Evolutionary conservation across 1,284 basidiomycete genomes (phyloP).

Genomic region (Cryptococcus maquisensis): DNA sequence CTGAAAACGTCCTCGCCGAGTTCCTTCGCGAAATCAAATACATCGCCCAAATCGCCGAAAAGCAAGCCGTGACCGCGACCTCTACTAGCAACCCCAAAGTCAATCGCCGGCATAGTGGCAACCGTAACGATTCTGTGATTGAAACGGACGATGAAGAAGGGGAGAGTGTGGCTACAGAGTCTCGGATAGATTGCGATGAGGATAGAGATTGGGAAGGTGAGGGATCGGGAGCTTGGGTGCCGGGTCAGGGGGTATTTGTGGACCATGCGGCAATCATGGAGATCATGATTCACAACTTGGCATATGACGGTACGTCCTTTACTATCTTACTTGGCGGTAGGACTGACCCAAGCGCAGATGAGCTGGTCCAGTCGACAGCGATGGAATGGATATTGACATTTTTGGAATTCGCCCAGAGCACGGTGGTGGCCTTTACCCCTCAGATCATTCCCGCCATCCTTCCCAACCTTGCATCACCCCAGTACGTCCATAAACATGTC

Average conservation of each 20-base stretch:
- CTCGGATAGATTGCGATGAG: slow-evolving; percentile 28
- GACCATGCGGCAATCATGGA: slow-evolving; percentile 90
- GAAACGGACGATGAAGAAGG: slow-evolving; percentile 35
- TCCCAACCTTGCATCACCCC: slow-evolving; percentile 74
- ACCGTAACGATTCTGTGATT: slow-evolving; percentile 51
- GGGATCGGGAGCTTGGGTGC: slow-evolving; percentile 66
- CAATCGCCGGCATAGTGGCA: slow-evolving; percentile 21
- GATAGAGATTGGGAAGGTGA: slow-evolving; percentile 44
- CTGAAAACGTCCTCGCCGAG: slow-evolving; percentile 85
- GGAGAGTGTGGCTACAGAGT: slow-evolving; percentile 5
- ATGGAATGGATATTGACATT: slow-evolving; percentile 92
- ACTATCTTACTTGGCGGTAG: background rate
- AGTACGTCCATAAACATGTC: slow-evolving; percentile 20
- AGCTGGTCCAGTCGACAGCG: slow-evolving; percentile 82
- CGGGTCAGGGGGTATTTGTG: slow-evolving; percentile 87
- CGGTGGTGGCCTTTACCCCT: slow-evolving; percentile 92
- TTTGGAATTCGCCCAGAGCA: slow-evolving; percentile 78
- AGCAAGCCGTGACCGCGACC: slow-evolving; percentile 29
- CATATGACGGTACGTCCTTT: slow-evolving; percentile 67
- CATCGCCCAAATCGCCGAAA: slow-evolving; percentile 66
- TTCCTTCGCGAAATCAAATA: slow-evolving; percentile 90
- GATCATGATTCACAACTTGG: slow-evolving; percentile 85
- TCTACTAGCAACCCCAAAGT: slow-evolving; percentile 7
- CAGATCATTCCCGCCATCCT: slow-evolving; percentile 86
- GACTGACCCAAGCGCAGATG: slow-evolving; percentile 55